These are phyloP conservation scores for Rhododendron williamsianum DNA, from an alignment of 148 eudicot species.

Conservation along the genomic window DNA sequence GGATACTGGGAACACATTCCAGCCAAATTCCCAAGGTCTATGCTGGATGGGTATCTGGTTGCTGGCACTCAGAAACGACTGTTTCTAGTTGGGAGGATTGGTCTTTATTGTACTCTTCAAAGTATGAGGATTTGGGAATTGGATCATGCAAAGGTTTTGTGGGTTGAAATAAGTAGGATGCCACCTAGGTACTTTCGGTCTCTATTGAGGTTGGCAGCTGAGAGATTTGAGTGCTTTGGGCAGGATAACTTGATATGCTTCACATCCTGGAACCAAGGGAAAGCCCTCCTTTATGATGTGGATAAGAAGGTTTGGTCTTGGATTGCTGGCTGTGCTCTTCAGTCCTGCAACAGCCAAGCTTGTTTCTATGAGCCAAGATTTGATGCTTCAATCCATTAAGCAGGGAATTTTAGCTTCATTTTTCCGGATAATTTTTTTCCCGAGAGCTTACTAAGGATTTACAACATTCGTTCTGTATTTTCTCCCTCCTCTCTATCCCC, in stretches of 20 bases:
- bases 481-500: background rate
- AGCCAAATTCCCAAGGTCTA: constrained; percentile 85
- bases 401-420: background rate
- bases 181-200: constrained; percentile 80
- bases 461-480: background rate
- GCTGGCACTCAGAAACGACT: constrained; percentile 82
- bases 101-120: constrained; percentile 84
- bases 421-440: background rate
- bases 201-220: constrained; percentile 83
- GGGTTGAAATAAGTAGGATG: constrained; percentile 94
- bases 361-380: constrained; percentile 99
- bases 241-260: constrained; percentile 89
- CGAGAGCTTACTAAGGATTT: background rate
- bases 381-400: constrained; percentile 72
- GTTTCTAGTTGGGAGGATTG: constrained; percentile 90
- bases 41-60: constrained; percentile 88
- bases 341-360: constrained; percentile 85
- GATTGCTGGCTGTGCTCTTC: constrained; percentile 95
- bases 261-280: constrained; percentile 98
- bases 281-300: constrained; percentile 85
- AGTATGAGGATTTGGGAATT: constrained; percentile 98
- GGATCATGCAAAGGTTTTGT: constrained; percentile 67
- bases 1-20: constrained; percentile 98
- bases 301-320: constrained; percentile 97
- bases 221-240: constrained; percentile 97